Percentiles rank a stretch among this genome's conserved stretches.
Evolutionary conservation across 495 filamentous ascomycete genomes (phyloP).

Genomic region (Lophiostoma macrostomum): DNA sequence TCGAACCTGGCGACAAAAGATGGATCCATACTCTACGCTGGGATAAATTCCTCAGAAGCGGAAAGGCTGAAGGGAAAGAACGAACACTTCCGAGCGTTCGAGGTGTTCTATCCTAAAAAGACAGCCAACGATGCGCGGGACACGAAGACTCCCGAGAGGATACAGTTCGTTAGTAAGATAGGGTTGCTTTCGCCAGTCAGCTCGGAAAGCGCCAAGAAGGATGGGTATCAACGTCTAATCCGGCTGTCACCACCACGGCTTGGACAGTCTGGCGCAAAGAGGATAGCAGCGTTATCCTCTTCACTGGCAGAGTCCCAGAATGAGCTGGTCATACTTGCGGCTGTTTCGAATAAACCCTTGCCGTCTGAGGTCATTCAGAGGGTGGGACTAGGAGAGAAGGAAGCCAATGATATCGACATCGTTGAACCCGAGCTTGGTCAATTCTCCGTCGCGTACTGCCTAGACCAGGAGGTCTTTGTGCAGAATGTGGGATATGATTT

Average conservation of each 20-base stretch:
- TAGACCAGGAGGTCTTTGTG: constrained; percentile 67
- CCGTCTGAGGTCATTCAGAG: constrained; percentile 58
- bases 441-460: constrained; percentile 76
- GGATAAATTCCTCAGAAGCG: constrained; percentile 77
- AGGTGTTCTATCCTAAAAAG: constrained; percentile 50
- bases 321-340: constrained; percentile 78
- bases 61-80: constrained; percentile 76
- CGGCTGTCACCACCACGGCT: constrained; percentile 64
- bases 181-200: constrained; percentile 59
- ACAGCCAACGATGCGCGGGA: constrained; percentile 36
- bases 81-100: constrained; percentile 81
- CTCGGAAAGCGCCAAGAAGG: constrained; percentile 47
- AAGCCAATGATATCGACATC: constrained; percentile 82
- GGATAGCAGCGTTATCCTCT: constrained; percentile 70
- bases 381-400: constrained; percentile 61
- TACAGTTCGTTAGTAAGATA: constrained; percentile 39
- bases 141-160: constrained; percentile 40
- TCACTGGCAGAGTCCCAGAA: constrained; percentile 64
- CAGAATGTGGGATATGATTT: constrained; percentile 51
- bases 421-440: constrained; percentile 54
- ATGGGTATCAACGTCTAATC: constrained; percentile 75
- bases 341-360: constrained; percentile 50
- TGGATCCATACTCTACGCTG: constrained; percentile 42
- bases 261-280: constrained; percentile 43
- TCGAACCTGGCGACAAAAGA: constrained; percentile 56